These are phyloP conservation scores for Chloranthus sessilifolius DNA, from an alignment of 164 flowering plant genomes.

Conservation along the genomic window DNA sequence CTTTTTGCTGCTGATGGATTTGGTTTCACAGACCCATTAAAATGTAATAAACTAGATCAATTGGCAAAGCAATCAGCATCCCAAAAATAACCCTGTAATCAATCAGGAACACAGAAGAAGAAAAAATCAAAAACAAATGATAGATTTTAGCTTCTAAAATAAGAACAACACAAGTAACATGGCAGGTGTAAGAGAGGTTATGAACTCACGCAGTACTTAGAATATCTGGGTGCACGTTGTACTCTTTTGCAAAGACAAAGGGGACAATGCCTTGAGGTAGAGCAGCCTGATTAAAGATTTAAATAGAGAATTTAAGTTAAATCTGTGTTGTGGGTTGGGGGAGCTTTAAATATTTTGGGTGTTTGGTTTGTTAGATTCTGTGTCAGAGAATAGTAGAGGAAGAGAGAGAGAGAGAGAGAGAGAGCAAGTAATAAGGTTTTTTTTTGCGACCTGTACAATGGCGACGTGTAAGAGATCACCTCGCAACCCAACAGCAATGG, in stretches of 20 bases:
- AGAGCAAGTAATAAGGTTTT: too few species aligned
- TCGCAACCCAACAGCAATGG: slow-evolving; percentile 74
- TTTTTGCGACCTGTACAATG: slow-evolving; percentile 82
- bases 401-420: slow-evolving; percentile 9
- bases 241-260: slow-evolving; percentile 87
- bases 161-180: neutral
- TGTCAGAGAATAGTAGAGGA: slow-evolving; percentile 21
- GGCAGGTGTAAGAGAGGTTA: neutral
- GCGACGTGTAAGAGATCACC: slow-evolving; percentile 79
- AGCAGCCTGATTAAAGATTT: slow-evolving; percentile 55
- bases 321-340: too few species aligned
- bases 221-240: slow-evolving; percentile 87
- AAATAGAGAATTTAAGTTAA: slow-evolving; percentile 4
- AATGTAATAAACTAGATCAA: slow-evolving; percentile 79
- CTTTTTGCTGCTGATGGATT: neutral
- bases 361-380: slow-evolving; percentile 22
- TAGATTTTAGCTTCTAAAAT: neutral
- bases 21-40: slow-evolving; percentile 58
- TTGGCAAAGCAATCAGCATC: slow-evolving; percentile 81
- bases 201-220: slow-evolving; percentile 64
- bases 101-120: neutral
- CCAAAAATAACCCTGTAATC: slow-evolving; percentile 75
- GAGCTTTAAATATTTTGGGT: too few species aligned
- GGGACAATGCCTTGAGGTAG: slow-evolving; percentile 97
- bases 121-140: neutral